These are phyloP conservation scores for Hysterangium stoloniferum DNA, from an alignment of 768 basidiomycete species.

Conservation along the genomic window DNA sequence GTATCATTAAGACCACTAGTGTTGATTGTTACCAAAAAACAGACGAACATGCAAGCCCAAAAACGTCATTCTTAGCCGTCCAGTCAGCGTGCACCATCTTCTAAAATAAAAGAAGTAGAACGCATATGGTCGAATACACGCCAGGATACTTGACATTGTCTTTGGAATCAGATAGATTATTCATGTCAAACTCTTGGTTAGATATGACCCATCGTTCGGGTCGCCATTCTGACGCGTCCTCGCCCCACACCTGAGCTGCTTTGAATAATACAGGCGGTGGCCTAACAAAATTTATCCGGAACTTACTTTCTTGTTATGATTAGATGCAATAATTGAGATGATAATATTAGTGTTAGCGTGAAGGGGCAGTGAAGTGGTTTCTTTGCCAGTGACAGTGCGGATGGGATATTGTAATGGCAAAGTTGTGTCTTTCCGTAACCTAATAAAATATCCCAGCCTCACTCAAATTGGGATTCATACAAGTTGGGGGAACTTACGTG, in stretches of 20 bases:
- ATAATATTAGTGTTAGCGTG: slow-evolving; percentile 32
- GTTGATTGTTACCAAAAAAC: slow-evolving; percentile 29
- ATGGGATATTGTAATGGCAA: slow-evolving; percentile 37
- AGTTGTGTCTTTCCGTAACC: slow-evolving; percentile 29
- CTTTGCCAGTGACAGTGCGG: slow-evolving; percentile 28
- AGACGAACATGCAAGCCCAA: slow-evolving; percentile 36
- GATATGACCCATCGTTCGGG: slow-evolving; percentile 50
- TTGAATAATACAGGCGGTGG: no score
- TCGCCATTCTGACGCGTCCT: slow-evolving; percentile 42
- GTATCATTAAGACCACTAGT: not conserved
- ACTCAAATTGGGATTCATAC: not conserved
- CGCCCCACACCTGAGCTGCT: slow-evolving; percentile 44
- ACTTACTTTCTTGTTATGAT: slow-evolving; percentile 28
- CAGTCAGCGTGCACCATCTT: not conserved
- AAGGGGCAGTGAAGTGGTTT: slow-evolving; percentile 30
- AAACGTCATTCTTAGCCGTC: slow-evolving; percentile 44
- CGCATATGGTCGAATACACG: not conserved
- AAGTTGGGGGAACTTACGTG: slow-evolving; percentile 16
- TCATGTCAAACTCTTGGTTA: slow-evolving; percentile 34
- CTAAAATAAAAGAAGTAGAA: not conserved
- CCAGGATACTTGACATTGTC: not conserved
- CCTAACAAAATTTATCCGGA: no score
- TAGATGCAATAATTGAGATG: slow-evolving; percentile 31
- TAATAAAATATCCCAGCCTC: slow-evolving; percentile 18
- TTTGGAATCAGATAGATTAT: not conserved